phyloP scores from a whole-genome alignment of 371 early-diverging fungal genomes.

The Mortierella sp. region DNA sequence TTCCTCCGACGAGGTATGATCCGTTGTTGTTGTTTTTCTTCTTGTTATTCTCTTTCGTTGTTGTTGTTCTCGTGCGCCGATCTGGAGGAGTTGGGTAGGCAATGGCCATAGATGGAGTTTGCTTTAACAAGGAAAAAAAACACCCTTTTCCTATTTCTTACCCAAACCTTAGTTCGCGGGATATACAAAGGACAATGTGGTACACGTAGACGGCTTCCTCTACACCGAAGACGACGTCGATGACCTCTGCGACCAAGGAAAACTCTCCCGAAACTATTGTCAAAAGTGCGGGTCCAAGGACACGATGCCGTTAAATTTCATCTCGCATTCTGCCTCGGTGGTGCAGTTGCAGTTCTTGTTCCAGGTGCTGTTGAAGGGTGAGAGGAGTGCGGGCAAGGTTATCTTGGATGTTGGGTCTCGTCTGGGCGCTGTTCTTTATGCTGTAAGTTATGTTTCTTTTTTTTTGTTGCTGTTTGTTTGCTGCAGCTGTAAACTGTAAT shows the following conservation, averaged over 20 bases:
- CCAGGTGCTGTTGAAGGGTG: conserved; percentile 64
- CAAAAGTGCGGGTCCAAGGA: conserved; percentile 71
- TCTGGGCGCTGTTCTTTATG: conserved; percentile 74
- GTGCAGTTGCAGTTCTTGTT: conserved; percentile 73
- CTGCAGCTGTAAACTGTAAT: too few species aligned
- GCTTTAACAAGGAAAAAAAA: background rate
- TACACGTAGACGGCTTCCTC: conserved; percentile 76
- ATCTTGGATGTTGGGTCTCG: conserved; percentile 77
- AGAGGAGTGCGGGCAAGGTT: conserved; percentile 64
- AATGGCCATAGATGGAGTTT: background rate
- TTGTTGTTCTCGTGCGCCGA: too few species aligned
- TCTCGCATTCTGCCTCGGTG: conserved; percentile 75
- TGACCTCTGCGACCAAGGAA: conserved; percentile 71
- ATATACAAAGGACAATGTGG: conserved; percentile 68
- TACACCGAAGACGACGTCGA: conserved; percentile 78
- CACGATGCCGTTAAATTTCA: conserved; percentile 70
- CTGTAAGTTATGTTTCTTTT: conserved; percentile 54
- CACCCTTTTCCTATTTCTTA: background rate
- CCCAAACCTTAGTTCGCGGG: conserved; percentile 62
- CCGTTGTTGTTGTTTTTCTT: background rate
- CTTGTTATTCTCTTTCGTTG: background rate
- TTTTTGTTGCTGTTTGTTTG: background rate
- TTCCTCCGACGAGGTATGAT: conserved; percentile 63
- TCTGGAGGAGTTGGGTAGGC: too few species aligned
- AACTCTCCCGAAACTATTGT: conserved; percentile 74